Base-by-base conservation (phyloP, 192 early-diverging fungal species). In the Mortierella alpina region DNA sequence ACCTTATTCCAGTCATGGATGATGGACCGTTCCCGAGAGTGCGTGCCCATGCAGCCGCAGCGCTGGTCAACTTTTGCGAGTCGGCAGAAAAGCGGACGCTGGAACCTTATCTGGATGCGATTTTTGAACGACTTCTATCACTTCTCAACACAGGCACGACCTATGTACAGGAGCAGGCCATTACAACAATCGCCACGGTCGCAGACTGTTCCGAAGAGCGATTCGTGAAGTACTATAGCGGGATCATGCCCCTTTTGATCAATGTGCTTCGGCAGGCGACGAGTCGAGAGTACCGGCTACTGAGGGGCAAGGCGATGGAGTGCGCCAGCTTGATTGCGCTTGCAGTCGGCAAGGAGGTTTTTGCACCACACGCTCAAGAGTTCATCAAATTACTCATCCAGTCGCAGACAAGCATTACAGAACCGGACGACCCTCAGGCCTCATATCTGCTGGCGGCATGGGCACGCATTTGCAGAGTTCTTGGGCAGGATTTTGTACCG, bases 151-250 rank as follows among this genome's bases (percentile, higher is more conserved):
- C 92, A 15, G 84, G 85, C 31, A 94, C 93, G 80, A 95, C 90
- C 14, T 99, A 96, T 84, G 96, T 98, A 46, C 98, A 99, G 82
- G 97, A 99, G 77, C 97, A 99, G 83, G 96, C 96, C 18, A 94
- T 99, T 64, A 99, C 98, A 22, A 94, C 97, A 15, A 95, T 99
- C 70, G 97, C 97, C 53, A 96, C 96, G 2, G 92, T 99, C 12
- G 98, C 97, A 2, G 97, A 98, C 77, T 93, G 92, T 66, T 95
- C 97, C 6, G 93, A 93, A 73, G 91, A 92, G 49, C 81, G 91
- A 73, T 98, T 98, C 75, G 85, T 86, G 59, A 93, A 95, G 86
- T 98, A 97, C 85, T 98, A 99, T 75, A 71, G 83, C 51, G 86
- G 88, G 0, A 96, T 99, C 75, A 99, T 99, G 97, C 97, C 97